Evolutionary conservation across 139 green algal species (phyloP), one percentile per base, ranked within the genome.

Genomic region (Eudorina sp.): DNA sequence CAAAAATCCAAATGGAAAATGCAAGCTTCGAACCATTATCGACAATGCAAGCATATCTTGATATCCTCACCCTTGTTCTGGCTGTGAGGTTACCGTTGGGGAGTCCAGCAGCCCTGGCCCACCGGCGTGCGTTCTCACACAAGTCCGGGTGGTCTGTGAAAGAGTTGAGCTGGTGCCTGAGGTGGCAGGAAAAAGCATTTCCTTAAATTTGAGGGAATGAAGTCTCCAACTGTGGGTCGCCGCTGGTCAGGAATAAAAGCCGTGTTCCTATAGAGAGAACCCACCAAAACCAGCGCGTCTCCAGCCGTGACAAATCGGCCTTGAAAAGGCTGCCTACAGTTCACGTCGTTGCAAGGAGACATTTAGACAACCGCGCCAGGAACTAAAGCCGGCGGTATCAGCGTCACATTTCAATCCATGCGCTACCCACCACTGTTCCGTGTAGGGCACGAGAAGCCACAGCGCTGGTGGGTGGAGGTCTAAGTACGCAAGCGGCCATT

Each of bases 31-130:
- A n/a, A n/a, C n/a, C n/a, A n/a, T n/a, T n/a, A n/a, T n/a, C n/a
- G n/a, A n/a, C n/a, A n/a, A n/a, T n/a, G n/a, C n/a, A n/a, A n/a
- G n/a, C n/a, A n/a, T n/a, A n/a, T n/a, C n/a, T n/a, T n/a, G n/a
- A n/a, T 38, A 43, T 66, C 11, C 76, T 83, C 9, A 86, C 80
- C 80, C 80, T 78, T 66, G 41, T 72, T 88, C 68, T 3, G 48
- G 68, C 69, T 60, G 62, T 8, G 83, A 43, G 9, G 70, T 89
- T 3, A 31, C 73, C 0, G 70, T 83, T 18, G 84, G 84, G 5
- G 84, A 78, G 53, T 89, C 84, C 21, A 83, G 23, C 18, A 89
- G 48, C 13, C 84, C 84, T 18, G 81, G 31, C 14, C 84, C 69
- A 38, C 19, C 40, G 4, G 79, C 79, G 1, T n/a, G 40, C 19